Evolutionary conservation across 208 protist species (phyloP).

Genomic region (Phytomonas sp.): DNA sequence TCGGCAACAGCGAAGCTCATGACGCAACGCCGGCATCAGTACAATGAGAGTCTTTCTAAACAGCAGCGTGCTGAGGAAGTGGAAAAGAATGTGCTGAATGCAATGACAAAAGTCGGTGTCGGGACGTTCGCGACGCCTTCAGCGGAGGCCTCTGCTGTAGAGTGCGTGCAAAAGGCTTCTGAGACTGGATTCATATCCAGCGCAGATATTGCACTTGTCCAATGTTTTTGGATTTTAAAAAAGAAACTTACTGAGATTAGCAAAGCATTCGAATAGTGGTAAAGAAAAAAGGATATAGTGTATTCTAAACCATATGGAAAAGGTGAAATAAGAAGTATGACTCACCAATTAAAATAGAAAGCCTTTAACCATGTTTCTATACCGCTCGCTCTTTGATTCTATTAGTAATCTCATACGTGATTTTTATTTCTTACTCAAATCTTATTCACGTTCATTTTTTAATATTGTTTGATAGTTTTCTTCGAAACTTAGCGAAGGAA

Average conservation of each 20-base stretch:
- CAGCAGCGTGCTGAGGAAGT: conserved; percentile 39
- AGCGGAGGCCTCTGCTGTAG: conserved; percentile 15
- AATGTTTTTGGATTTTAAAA: neutral
- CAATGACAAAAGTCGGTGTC: conserved; percentile 19
- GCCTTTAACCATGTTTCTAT: neutral
- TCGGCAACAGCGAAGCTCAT: conserved; percentile 60
- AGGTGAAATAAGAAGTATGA: neutral
- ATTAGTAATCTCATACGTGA: neutral
- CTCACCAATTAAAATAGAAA: neutral
- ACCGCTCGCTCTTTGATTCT: neutral
- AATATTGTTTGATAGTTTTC: neutral
- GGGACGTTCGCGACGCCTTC: neutral
- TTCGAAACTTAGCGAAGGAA: conserved; percentile 2
- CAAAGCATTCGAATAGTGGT: neutral
- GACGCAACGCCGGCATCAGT: conserved; percentile 37
- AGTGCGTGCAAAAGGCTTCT: conserved; percentile 16
- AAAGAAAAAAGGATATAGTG: neutral
- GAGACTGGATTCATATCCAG: conserved; percentile 7
- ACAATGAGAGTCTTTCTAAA: conserved; percentile 61
- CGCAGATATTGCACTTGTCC: conserved; percentile 21
- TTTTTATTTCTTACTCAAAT: conserved; percentile 15
- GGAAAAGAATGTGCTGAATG: conserved; percentile 20
- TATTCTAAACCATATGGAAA: neutral
- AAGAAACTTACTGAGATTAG: neutral
- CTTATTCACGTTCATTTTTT: conserved; percentile 10